A percentile compares a stretch with the other conserved stretches of the same genome.
Conservation (phyloP, 805 yeast genomes). For the Soucietia sequanensis region DNA sequence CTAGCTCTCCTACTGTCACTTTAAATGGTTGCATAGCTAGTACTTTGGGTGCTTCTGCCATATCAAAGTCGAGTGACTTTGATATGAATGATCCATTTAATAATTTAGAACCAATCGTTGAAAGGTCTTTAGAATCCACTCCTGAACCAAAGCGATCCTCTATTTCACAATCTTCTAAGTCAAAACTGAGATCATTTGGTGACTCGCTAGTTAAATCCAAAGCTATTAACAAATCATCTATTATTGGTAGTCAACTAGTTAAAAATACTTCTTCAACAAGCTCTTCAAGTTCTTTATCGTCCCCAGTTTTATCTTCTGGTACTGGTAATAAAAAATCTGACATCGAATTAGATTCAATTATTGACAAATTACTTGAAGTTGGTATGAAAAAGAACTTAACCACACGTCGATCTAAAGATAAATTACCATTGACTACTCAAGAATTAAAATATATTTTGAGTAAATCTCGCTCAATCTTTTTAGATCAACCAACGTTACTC, state of each 20-base stretch:
- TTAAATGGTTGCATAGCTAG: background rate
- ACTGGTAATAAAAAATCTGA: slow-evolving; percentile 10
- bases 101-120: slow-evolving; percentile 30
- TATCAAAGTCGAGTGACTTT: background rate
- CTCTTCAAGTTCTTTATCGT: slow-evolving; percentile 15
- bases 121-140: slow-evolving; percentile 29
- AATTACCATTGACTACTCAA: slow-evolving; percentile 48
- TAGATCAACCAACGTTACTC: slow-evolving; percentile 63
- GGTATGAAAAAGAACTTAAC: slow-evolving; percentile 29
- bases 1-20: background rate
- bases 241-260: background rate
- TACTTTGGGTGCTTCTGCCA: too few relatives aligned
- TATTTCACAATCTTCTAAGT: background rate
- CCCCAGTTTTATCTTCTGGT: slow-evolving; percentile 15
- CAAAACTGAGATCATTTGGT: background rate
- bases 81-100: slow-evolving; percentile 2
- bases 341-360: slow-evolving; percentile 61
- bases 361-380: slow-evolving; percentile 55
- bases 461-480: slow-evolving; percentile 56
- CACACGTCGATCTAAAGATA: slow-evolving; percentile 20
- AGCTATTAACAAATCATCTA: too few relatives aligned
- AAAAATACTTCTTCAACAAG: background rate
- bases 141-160: slow-evolving; percentile 13
- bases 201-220: too few relatives aligned
- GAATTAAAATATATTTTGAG: slow-evolving; percentile 60